Evolutionary conservation across 495 filamentous ascomycete genomes (phyloP).

Genomic region (Opeltia flavorubescens): DNA sequence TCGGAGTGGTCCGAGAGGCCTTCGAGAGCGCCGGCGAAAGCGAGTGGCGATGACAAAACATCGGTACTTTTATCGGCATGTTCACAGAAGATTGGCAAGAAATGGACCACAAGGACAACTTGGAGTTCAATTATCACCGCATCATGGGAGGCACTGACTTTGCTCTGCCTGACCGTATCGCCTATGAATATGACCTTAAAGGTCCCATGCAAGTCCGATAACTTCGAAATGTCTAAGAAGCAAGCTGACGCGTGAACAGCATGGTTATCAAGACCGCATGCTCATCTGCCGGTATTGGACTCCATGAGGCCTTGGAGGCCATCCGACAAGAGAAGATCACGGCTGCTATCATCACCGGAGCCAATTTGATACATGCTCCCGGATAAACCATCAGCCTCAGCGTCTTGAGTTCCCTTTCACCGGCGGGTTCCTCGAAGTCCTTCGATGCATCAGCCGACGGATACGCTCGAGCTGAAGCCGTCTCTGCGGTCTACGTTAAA

Average conservation of each 20-base stretch:
- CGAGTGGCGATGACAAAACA: constrained; percentile 20
- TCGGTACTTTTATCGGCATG: constrained; percentile 23
- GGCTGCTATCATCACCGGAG: constrained; percentile 17
- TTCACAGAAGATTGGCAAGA: constrained; percentile 20
- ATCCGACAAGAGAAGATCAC: constrained; percentile 14
- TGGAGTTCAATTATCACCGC: constrained; percentile 7
- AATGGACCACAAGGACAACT: constrained; percentile 13
- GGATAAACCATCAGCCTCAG: constrained; percentile 32
- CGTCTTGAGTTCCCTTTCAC: constrained; percentile 18
- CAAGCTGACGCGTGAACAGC: too few relatives aligned
- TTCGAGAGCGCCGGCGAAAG: constrained; percentile 18
- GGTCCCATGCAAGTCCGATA: constrained; percentile 21
- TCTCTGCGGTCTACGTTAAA: constrained; percentile 43
- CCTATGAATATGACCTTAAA: constrained; percentile 21
- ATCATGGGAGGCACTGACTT: constrained; percentile 9
- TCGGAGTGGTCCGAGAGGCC: constrained; percentile 33
- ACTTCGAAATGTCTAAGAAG: too few relatives aligned
- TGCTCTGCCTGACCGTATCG: constrained; percentile 19
- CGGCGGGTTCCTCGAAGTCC: constrained; percentile 26
- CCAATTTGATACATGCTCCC: constrained; percentile 32
- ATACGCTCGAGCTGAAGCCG: constrained; percentile 46
- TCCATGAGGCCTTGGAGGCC: constrained; percentile 18
- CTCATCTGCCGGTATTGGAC: constrained; percentile 15
- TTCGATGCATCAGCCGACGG: constrained; percentile 49
- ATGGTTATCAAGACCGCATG: constrained; percentile 15